phyloP scores from a whole-genome alignment of 169 alveolate genomes.

The Plasmodium vinckei region DNA sequence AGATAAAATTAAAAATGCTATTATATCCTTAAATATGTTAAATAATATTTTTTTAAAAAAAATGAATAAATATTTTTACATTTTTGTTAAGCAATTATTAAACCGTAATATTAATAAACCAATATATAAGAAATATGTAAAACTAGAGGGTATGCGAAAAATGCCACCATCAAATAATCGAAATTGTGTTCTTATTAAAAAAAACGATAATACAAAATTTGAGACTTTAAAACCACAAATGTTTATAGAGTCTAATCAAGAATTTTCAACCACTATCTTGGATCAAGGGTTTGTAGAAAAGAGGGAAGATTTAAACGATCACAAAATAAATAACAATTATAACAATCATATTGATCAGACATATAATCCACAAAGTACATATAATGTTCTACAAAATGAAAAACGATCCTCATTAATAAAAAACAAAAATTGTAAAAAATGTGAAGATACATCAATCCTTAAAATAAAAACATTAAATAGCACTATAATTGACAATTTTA shows the following conservation, averaged over 20 bases:
- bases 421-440: background rate
- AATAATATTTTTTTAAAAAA: slow-evolving; percentile 14
- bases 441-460: background rate
- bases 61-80: slow-evolving; percentile 6
- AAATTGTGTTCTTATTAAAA: background rate
- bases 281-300: background rate
- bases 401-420: background rate
- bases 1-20: slow-evolving; percentile 5
- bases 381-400: no score
- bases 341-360: no score
- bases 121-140: slow-evolving; percentile 39
- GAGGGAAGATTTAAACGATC: background rate
- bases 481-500: slow-evolving; percentile 63
- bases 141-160: background rate
- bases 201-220: background rate
- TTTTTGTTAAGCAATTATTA: background rate
- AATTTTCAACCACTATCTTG: background rate
- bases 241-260: background rate
- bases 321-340: background rate
- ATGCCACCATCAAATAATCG: no score
- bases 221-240: background rate
- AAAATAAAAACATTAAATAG: slow-evolving; percentile 22
- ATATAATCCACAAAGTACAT: no score
- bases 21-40: slow-evolving; percentile 5
- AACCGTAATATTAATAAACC: background rate